Evolutionary conservation across 1,284 basidiomycete genomes (phyloP), one percentile per base, ranked within the genome.

Genomic region (Veloboletus limbatus): DNA sequence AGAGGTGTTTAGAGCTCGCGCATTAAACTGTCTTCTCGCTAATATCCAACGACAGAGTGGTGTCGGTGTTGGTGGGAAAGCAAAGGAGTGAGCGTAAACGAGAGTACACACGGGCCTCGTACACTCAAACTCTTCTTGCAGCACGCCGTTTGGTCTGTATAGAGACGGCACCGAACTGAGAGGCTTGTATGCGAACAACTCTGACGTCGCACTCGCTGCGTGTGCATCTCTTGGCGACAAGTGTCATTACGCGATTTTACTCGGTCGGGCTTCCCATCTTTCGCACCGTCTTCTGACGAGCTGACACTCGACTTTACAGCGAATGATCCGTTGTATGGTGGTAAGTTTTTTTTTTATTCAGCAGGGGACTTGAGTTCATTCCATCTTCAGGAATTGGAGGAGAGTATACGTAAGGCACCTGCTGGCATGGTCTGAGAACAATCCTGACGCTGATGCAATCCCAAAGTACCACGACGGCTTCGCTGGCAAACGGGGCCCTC

Each of bases 251-350:
- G 82, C 88, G 0, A 84, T 92, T 38, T 62, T 92, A 8, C 69
- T 92, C 39, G 89, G 87, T 85, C 40, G 13, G 49, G 7, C 27
- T 43, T 36, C 32, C 24, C 8, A 47, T 42, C 1, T 26, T 27
- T 53, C 52, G 72, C 56, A 20, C 27, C 6, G 18, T 45, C 13
- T n/a, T 33, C n/a, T 6, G 24, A 17, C 20, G 17, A 43, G 24
- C 57, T 62, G 38, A 46, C 18, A 8, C 24, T 21, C 32, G 1
- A 20, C 13, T 35, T 40, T 27, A 22, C 28, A 88, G 86, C 84
- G 10, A 92, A 92, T 56, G 88, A 91, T 62, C 83, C 84, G 8
- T 66, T 87, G 4, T 92, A 92, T 54, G 90, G 90, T 49, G 90
- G 89, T 82, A 59, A 47, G 75, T 48, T 14, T 20, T 13, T 51